Evolutionary conservation across 768 basidiomycete species (phyloP).

Genomic region (Leccinum arenicola): DNA sequence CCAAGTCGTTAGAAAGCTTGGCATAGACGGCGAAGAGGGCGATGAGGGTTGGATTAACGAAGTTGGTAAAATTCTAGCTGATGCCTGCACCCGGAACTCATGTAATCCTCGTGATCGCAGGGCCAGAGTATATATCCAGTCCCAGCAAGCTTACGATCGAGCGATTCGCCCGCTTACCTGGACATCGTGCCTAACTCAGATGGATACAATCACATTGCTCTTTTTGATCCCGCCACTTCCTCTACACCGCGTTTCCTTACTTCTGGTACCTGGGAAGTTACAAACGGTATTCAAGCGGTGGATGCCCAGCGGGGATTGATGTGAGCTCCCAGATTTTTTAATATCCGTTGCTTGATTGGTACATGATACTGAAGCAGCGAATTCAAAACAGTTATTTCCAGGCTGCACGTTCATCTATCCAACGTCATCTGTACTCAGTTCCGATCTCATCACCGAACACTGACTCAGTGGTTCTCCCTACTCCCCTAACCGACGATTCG

Average conservation of each 20-base stretch:
- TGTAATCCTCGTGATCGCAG: slow-evolving; percentile 35
- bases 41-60: slow-evolving; percentile 95
- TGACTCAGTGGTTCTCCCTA: slow-evolving; percentile 35
- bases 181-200: slow-evolving; percentile 81
- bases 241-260: slow-evolving; percentile 80
- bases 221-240: slow-evolving; percentile 77
- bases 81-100: slow-evolving; percentile 6
- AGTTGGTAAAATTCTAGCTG: slow-evolving; percentile 43
- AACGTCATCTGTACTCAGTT: slow-evolving; percentile 82
- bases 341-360: slow-evolving; percentile 26
- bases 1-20: slow-evolving; percentile 70
- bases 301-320: slow-evolving; percentile 65
- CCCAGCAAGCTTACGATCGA: slow-evolving; percentile 40
- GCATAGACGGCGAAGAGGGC: slow-evolving; percentile 79
- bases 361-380: slow-evolving; percentile 23
- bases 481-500: slow-evolving; percentile 49
- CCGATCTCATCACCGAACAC: slow-evolving; percentile 55
- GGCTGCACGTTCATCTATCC: slow-evolving; percentile 79
- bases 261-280: slow-evolving; percentile 87
- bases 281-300: slow-evolving; percentile 66
- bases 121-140: slow-evolving; percentile 62
- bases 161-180: slow-evolving; percentile 68
- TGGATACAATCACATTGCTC: slow-evolving; percentile 90
- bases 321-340: slow-evolving; percentile 46
- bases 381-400: slow-evolving; percentile 71